Conservation (phyloP, 352 stramenopile genomes). For the Phytophthora nicotianae region DNA sequence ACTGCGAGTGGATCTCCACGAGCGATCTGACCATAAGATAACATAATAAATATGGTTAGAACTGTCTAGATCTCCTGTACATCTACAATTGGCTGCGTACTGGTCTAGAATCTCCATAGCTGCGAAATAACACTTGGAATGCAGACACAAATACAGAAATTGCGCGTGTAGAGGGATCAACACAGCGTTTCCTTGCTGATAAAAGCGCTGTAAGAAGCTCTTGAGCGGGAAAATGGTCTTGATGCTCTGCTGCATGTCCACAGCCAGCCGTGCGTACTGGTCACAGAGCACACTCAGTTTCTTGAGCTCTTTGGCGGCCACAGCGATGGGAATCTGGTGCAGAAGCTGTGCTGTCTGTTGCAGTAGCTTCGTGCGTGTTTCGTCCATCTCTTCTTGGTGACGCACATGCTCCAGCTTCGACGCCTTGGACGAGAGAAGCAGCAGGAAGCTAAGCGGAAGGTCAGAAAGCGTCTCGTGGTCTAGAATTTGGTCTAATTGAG, state of each 20-base stretch:
- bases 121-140: constrained; percentile 81
- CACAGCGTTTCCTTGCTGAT: constrained; percentile 54
- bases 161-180: constrained; percentile 72
- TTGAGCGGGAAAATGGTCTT: constrained; percentile 74
- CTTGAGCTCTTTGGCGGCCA: constrained; percentile 68
- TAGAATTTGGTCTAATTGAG: constrained; percentile 64
- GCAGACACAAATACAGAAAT: constrained; percentile 83
- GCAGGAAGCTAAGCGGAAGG: constrained; percentile 49
- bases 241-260: constrained; percentile 61
- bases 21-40: constrained; percentile 48
- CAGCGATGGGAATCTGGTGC: constrained; percentile 45
- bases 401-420: constrained; percentile 56
- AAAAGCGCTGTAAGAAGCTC: constrained; percentile 66
- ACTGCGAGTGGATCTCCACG: constrained; percentile 72
- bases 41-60: constrained; percentile 10
- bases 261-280: constrained; percentile 52
- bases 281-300: constrained; percentile 57
- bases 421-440: constrained; percentile 60
- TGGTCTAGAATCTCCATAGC: constrained; percentile 68
- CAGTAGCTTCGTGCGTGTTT: constrained; percentile 34
- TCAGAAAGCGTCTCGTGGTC: constrained; percentile 53
- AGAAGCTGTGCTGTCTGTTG: constrained; percentile 62
- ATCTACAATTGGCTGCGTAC: constrained; percentile 36
- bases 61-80: not conserved
- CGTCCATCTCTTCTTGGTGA: constrained; percentile 26